These are phyloP conservation scores for Blastocystis sp. DNA, from an alignment of 352 stramenopile species.

Conservation along the genomic window DNA sequence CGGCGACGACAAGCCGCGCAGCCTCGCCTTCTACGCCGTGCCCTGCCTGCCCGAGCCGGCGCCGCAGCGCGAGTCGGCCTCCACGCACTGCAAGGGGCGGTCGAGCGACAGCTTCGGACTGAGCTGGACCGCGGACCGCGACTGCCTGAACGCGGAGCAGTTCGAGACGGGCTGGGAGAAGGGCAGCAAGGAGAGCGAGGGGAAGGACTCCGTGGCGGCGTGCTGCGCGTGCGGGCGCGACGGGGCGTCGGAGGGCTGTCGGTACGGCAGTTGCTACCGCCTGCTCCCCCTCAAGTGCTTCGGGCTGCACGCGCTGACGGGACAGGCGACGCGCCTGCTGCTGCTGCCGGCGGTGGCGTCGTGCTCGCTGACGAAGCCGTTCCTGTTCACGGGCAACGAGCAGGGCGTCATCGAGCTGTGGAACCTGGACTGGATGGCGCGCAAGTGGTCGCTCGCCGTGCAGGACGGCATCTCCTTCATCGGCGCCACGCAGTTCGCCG, in stretches of 20 bases:
- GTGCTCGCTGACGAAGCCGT: neutral
- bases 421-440: neutral
- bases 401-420: slow-evolving; percentile 2
- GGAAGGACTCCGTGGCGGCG: neutral
- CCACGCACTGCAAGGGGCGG: neutral
- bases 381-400: neutral
- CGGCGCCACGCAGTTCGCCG: neutral
- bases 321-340: neutral
- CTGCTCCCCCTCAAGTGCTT: neutral
- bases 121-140: neutral
- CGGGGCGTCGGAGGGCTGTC: neutral
- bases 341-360: neutral
- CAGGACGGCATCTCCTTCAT: slow-evolving; percentile 16
- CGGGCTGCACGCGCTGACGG: neutral
- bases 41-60: neutral
- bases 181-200: neutral
- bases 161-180: slow-evolving; percentile 66
- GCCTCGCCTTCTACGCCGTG: neutral
- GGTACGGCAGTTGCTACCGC: neutral
- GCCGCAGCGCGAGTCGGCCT: neutral
- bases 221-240: neutral
- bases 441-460: slow-evolving; percentile 11
- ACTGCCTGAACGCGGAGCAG: slow-evolving; percentile 54
- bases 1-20: too few relatives aligned
- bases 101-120: neutral